Evolutionary conservation across 495 filamentous ascomycete genomes (phyloP).

Genomic region (Podospora tetraspora): DNA sequence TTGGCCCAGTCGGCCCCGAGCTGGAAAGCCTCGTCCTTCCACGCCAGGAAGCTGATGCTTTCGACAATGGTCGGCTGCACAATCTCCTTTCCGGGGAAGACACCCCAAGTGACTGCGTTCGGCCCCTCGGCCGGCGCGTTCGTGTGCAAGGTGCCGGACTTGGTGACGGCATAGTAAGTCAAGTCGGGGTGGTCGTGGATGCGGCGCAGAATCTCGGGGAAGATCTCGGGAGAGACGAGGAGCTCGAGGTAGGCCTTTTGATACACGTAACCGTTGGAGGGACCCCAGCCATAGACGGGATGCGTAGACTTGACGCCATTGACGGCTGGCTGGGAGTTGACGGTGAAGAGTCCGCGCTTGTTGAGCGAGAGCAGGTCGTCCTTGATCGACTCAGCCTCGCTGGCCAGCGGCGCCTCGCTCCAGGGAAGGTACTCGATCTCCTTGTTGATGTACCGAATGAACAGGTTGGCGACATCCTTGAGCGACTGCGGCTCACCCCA

Average conservation of each 20-base stretch:
- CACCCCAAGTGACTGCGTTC: slow-evolving; percentile 98
- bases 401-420: slow-evolving; percentile 83
- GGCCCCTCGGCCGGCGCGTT: slow-evolving; percentile 80
- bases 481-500: slow-evolving; percentile 84
- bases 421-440: slow-evolving; percentile 82
- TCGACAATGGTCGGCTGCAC: slow-evolving; percentile 99
- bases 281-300: slow-evolving; percentile 88
- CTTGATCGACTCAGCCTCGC: slow-evolving; percentile 73
- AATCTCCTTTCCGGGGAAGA: slow-evolving; percentile 97
- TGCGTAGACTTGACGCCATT: slow-evolving; percentile 88
- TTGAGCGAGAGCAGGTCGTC: slow-evolving; percentile 75
- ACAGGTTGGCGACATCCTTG: slow-evolving; percentile 73
- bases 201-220: slow-evolving; percentile 70
- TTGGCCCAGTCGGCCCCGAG: slow-evolving; percentile 91
- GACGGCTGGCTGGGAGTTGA: slow-evolving; percentile 96
- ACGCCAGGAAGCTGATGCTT: slow-evolving; percentile 93
- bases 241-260: slow-evolving; percentile 98
- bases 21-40: slow-evolving; percentile 96
- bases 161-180: slow-evolving; percentile 89
- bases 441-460: slow-evolving; percentile 75
- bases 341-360: slow-evolving; percentile 78
- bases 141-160: slow-evolving; percentile 72
- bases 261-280: slow-evolving; percentile 91
- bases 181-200: slow-evolving; percentile 75
- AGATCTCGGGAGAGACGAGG: slow-evolving; percentile 70